A percentile compares a stretch with the other conserved stretches of the same genome.
Conservation (phyloP, 2,329 filamentous ascomycete genomes). For the Xylaria digitata region DNA sequence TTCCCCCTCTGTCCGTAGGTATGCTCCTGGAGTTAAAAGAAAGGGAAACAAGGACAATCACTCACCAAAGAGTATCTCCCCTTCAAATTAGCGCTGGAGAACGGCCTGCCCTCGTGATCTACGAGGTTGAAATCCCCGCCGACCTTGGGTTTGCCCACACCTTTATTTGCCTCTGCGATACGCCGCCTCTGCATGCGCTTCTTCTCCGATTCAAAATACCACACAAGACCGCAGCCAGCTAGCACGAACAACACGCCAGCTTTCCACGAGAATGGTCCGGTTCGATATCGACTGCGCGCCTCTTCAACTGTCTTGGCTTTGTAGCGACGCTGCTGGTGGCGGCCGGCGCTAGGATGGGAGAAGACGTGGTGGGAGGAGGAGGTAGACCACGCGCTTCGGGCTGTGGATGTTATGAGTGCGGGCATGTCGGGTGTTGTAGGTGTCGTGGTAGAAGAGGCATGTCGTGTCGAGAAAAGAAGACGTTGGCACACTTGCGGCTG, state of each 20-base stretch:
- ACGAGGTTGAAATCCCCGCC: conserved; percentile 86
- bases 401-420: conserved; percentile 15
- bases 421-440: conserved; percentile 25
- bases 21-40: neutral
- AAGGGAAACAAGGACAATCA: conserved; percentile 37
- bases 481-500: conserved; percentile 28
- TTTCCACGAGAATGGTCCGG: conserved; percentile 90
- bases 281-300: conserved; percentile 67
- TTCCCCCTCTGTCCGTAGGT: neutral
- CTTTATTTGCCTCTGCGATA: conserved; percentile 91
- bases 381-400: conserved; percentile 21
- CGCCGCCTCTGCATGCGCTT: conserved; percentile 88
- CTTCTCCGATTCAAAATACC: conserved; percentile 96
- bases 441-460: conserved; percentile 27
- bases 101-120: conserved; percentile 82
- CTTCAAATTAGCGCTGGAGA: conserved; percentile 83
- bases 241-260: conserved; percentile 86
- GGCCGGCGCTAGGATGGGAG: conserved; percentile 3
- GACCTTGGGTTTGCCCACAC: conserved; percentile 91
- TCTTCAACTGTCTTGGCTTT: conserved; percentile 68
- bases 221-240: conserved; percentile 79
- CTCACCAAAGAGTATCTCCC: conserved; percentile 84
- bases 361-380: neutral
- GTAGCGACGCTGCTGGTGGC: conserved; percentile 52
- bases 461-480: conserved; percentile 34